Evolutionary conservation across 1,284 basidiomycete genomes (phyloP), one percentile per base, ranked within the genome.

Genomic region (Anthracocystis walkeri): DNA sequence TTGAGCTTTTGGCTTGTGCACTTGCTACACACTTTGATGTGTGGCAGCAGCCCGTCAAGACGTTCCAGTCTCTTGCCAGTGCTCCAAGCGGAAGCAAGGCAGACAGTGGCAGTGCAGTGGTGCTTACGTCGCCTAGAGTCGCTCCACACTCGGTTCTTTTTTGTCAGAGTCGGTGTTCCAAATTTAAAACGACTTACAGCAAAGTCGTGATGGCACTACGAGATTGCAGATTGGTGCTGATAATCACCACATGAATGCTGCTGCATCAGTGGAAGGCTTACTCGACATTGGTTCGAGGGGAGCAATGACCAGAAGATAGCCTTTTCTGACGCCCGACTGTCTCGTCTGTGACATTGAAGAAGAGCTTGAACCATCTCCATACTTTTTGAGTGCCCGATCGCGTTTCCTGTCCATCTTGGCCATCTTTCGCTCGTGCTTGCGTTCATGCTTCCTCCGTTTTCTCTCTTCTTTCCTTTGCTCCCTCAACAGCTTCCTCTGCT

Each of bases 401-500:
- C 20, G 42, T 40, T 72, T 73, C 21, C 48, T 48, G 41, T 62
- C 59, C 45, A 56, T 60, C 59, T 55, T 59, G 5, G 21, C 45
- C 54, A 57, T 50, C 50, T 46, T 60, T 7, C 35, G 18, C 10
- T 51, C 49, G 29, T 64, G 44, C 44, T 69, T 67, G 23, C 21
- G 40, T 27, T 67, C 58, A 2, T 44, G 53, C 35, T 20, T 56
- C 38, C 45, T 58, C 53, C 65, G 62, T 62, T 75, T 77, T 23
- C 57, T 53, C 46, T 78, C 49, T 27, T 57, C 78, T 86, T 87
- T 29, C 27, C 59, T 54, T 41, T 78, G 45, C 42, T 60, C 78
- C 11, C 60, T 35, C 21, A 75, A 89, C 87, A 40, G 35, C 7
- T 54, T 53, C 21, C 58, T 55, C 46, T 78, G 46, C 40, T 54